Evolutionary conservation across 2,329 filamentous ascomycete genomes (phyloP), one percentile per base, ranked within the genome.

Genomic region (Claviceps lovelessii): DNA sequence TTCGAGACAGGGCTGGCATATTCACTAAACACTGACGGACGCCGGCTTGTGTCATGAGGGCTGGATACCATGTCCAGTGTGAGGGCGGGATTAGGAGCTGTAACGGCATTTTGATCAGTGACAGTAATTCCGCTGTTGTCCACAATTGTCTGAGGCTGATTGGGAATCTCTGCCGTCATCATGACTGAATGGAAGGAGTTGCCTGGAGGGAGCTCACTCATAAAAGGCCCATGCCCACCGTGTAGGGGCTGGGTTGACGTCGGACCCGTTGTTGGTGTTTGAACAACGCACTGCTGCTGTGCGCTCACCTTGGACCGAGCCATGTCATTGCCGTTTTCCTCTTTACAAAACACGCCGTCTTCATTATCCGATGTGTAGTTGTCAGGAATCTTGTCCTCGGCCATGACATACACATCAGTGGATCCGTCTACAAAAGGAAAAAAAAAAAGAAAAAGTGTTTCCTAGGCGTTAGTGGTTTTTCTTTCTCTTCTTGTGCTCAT

Each of bases 301-400:
- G 53, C 19, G 39, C 49, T 53, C 49, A n/a, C 39, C 55, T 69
- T 72, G 3, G 67, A 61, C 5, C 73, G 67, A 35, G 71, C 64
- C 3, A 67, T 60, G 2, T 70, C 68, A 28, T 70, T 67, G 3
- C 74, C 73, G 11, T 74, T 72, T 17, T 74, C 73, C 31, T 74
- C 73, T 52, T 73, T 70, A 8, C 23, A n/a, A 51, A 67, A 64
- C 2, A 68, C 63, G 10, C 62, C 67, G 10, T 70, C 68, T 19
- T 80, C 77, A 28, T 72, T 73, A 23, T 79, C 76, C 1, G 73
- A 76, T 15, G 67, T 61, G 51, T 73, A 76, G 33, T 68, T 72
- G 49, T 78, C 74, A 4, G 70, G 68, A 7, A 74, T 64, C 58
- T 77, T 76, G 58, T 80, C 76, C 54, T 78, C 76, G 2, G 73